phyloP scores from a whole-genome alignment of 371 early-diverging fungal genomes.

The Mortierella sp. region DNA sequence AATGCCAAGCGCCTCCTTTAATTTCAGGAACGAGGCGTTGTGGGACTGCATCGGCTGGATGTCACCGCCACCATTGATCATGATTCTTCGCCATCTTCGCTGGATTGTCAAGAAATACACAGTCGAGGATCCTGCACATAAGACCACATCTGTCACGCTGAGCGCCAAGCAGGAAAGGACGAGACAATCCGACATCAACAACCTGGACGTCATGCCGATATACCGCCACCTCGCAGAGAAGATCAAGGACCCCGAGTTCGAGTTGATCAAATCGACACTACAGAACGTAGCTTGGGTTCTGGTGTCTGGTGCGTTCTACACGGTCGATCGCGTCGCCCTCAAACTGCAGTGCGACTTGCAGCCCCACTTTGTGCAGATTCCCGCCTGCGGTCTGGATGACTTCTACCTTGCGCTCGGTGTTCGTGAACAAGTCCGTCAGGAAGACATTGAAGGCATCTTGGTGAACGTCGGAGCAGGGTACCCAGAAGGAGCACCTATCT shows the following conservation, averaged over 20 bases:
- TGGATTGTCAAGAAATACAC: background rate
- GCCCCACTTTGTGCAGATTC: constrained; percentile 27
- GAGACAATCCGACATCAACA: background rate
- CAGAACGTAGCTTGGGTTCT: constrained; percentile 25
- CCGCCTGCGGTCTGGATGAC: background rate
- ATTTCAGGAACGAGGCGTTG: constrained; percentile 13
- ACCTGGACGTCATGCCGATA: background rate
- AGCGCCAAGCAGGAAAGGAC: background rate
- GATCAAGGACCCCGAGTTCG: background rate
- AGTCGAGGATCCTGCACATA: background rate
- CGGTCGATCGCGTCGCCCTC: constrained; percentile 24
- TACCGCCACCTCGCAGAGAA: constrained; percentile 16
- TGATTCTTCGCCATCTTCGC: constrained; percentile 17
- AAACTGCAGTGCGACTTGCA: constrained; percentile 13
- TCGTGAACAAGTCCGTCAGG: constrained; percentile 7
- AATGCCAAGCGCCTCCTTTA: constrained; percentile 12
- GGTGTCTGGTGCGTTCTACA: constrained; percentile 15
- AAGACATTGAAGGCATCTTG: constrained; percentile 20
- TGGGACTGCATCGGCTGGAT: constrained; percentile 21
- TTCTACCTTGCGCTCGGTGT: constrained; percentile 39
- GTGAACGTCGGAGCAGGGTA: background rate
- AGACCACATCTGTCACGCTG: too few relatives aligned
- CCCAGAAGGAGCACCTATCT: background rate
- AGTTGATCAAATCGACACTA: constrained; percentile 3
- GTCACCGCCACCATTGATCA: constrained; percentile 21